Percentiles rank a stretch among this genome's conserved stretches.
phyloP scores from a whole-genome alignment of 768 basidiomycete species.

The Kwoniella dendrophila region DNA sequence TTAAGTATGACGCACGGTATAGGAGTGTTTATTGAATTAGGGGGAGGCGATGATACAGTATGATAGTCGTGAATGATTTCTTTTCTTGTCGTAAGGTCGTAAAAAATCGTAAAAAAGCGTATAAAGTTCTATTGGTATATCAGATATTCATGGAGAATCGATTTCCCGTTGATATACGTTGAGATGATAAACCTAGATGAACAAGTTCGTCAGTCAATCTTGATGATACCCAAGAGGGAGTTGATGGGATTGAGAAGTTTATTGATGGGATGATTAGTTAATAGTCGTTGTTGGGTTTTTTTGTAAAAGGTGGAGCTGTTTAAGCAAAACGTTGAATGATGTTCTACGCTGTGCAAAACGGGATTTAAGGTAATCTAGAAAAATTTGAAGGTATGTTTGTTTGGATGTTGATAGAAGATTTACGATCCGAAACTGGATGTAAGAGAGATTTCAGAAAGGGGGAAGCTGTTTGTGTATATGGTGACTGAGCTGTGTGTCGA shows the following conservation, averaged over 20 bases:
- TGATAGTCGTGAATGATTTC: slow-evolving; percentile 13
- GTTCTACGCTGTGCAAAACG: slow-evolving; percentile 20
- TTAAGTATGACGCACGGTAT: slow-evolving; percentile 9
- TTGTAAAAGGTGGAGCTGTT: slow-evolving; percentile 9
- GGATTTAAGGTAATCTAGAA: not conserved
- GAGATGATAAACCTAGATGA: too few species aligned
- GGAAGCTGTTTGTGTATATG: not conserved
- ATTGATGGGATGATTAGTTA: not conserved
- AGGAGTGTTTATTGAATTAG: not conserved
- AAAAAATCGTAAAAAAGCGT: not conserved
- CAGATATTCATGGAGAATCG: too few species aligned
- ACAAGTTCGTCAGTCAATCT: too few species aligned
- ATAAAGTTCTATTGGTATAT: not conserved
- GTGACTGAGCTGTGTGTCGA: too few species aligned
- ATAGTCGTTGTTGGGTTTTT: not conserved
- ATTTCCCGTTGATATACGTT: too few species aligned
- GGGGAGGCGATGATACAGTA: not conserved
- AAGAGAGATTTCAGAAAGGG: not conserved
- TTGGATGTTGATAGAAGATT: not conserved
- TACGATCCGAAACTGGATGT: too few species aligned
- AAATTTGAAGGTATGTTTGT: slow-evolving; percentile 3
- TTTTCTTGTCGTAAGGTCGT: slow-evolving; percentile 17
- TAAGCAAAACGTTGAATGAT: slow-evolving; percentile 27
- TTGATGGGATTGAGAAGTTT: not conserved
- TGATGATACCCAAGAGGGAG: too few species aligned